Base-by-base conservation (phyloP, 495 filamentous ascomycete species). In the Alectoria sarmentosa region DNA sequence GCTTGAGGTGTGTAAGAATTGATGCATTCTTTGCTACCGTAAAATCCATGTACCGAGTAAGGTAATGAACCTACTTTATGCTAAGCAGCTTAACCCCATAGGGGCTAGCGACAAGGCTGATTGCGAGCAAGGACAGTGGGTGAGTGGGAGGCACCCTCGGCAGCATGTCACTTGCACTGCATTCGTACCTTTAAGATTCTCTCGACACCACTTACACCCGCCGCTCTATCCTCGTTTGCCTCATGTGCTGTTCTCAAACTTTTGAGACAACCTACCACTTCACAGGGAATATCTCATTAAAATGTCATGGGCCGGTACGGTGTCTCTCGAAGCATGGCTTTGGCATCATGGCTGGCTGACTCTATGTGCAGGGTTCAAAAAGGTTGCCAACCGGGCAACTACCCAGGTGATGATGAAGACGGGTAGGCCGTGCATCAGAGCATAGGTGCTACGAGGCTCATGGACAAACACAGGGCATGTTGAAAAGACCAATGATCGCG, bases 321-420 rank as follows among this genome's bases (percentile, higher is more conserved):
- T 64, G 21, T 30, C 52, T 41, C 52, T 44, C 38, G 4, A 41
- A 58, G 63, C 62, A 34, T 14, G 21, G 7, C n/a, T 41, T n/a
- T 41, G 37, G 34, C 46, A 36, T 52, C 30, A 4, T 11, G 36
- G 15, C 55, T 23, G 34, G 58, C 61, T 66, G 49, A 62, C 14
- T 62, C 46, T 23, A 63, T 21, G 19, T 30, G 34, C 70, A 96
- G 94, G 94, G 61, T 97, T 98, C 79, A 98, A 97, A 83, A 98
- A 97, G 75, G 95, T 93, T 83, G 91, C 96, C 81, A 94, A 94
- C 80, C 90, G 94, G 76, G 93, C 94, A 66, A 96, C 92, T 76
- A 97, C 95, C 75, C 93, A 96, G 87, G 93, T 97, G 62, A 97
- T 98, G 92, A 98, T 98, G 94, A 98, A 97, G 82, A 92, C 94